Base-by-base conservation (phyloP, 2,329 filamentous ascomycete genomes). In the Amauroascus niger region DNA sequence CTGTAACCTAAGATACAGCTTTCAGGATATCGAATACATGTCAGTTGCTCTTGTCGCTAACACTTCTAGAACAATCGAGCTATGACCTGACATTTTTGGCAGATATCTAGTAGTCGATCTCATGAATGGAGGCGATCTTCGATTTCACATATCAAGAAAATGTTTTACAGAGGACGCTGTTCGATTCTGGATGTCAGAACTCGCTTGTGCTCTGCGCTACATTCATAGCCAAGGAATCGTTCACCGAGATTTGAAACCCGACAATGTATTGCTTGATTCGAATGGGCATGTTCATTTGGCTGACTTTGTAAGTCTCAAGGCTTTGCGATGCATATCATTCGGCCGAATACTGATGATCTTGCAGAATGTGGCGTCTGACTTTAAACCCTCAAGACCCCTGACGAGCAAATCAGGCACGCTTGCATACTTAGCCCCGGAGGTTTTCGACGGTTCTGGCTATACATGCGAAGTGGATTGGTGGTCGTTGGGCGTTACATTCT, bases 1-100 rank as follows among this genome's bases (percentile, higher is more conserved):
- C 62, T 97, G 91, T 76, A 98, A 98, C 71, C 76, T 98, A 76
- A 87, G 93, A 64, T 98, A 97, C 74, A 96, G 90, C 73, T 98
- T 98, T 68, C 93, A 98, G 73, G 93, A 98, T 71, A 89, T 97
- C 63, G 93, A 98, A 71, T 98, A 98, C 73, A 86, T 98, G 88
- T 95, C 77, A 41, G 39, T 41, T 70, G 55, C 24, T 37, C 26
- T 22, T 32, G 41, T n/a, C 22, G 20, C 22, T 13, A 32, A 60
- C 18, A 22, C 16, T 18, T n/a, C 13, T 30, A 5, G 26, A 35
- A 43, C 41, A 41, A 6, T 6, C 28, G 7, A 41, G n/a, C n/a
- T 8, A 22, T 9, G 20, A 7, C 22, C 47, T 41, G n/a, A 50
- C 24, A 3, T 16, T 28, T 26, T 22, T 33, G 2, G 20, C 50